These are phyloP conservation scores for Micromonas commoda DNA, from an alignment of 139 green algal species.

Conservation along the genomic window DNA sequence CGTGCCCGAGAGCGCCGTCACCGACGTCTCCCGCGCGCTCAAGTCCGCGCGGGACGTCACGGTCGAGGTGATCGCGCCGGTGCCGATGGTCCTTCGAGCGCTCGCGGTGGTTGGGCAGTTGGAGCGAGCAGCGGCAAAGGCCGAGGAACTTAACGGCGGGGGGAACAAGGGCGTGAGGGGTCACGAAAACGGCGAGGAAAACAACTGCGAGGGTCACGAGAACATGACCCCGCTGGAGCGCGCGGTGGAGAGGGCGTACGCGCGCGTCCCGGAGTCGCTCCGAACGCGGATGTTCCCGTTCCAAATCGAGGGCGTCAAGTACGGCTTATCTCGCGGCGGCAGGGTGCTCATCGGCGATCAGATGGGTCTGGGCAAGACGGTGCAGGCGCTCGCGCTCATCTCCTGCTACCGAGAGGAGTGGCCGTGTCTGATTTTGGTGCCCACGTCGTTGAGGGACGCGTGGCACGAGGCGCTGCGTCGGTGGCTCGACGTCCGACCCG, in stretches of 20 bases:
- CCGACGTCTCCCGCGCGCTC: neutral
- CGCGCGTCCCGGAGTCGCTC: neutral
- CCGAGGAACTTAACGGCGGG: too few relatives aligned
- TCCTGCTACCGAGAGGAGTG: conserved; percentile 32
- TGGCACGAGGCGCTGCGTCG: conserved; percentile 36
- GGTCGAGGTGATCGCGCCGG: neutral
- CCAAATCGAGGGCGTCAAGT: conserved; percentile 46
- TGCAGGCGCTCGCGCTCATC: conserved; percentile 38
- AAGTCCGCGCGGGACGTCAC: neutral
- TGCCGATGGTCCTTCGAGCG: neutral
- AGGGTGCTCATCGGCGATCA: conserved; percentile 42
- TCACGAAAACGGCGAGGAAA: too few relatives aligned
- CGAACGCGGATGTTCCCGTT: conserved; percentile 36
- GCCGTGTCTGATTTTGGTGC: conserved; percentile 37
- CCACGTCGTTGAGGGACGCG: conserved; percentile 29
- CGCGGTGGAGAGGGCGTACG: neutral
- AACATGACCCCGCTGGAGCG: too few relatives aligned
- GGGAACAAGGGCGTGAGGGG: too few relatives aligned
- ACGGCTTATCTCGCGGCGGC: conserved; percentile 28
- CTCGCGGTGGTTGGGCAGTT: neutral
- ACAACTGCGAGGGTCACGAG: too few relatives aligned
- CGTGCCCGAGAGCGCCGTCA: neutral
- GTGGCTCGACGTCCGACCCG: conserved; percentile 29
- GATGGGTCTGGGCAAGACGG: conserved; percentile 50
- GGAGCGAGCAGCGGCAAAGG: neutral